A percentile compares a stretch with the other conserved stretches of the same genome.
Evolutionary conservation across 306 rosid species (phyloP).

Genomic region (Crotalaria pallida): DNA sequence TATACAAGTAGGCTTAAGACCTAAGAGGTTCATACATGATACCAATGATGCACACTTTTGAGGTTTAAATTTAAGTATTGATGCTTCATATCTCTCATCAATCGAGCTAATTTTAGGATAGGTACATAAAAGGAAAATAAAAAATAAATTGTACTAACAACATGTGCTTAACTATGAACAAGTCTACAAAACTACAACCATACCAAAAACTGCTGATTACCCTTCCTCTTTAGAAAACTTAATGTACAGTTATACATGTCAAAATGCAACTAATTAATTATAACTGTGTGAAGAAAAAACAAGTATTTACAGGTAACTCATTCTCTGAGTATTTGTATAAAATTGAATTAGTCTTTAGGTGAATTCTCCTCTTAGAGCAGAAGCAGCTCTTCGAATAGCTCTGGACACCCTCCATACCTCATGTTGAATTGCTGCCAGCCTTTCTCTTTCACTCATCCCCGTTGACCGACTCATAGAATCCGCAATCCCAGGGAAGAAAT

Average conservation of each 20-base stretch:
- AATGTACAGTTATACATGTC: background rate
- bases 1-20: too few relatives aligned
- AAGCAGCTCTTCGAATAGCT: conserved; percentile 75
- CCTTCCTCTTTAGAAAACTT: background rate
- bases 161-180: background rate
- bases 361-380: conserved; percentile 65
- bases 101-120: background rate
- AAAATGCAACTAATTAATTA: conserved; percentile 6
- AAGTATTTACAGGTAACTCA: conserved; percentile 10
- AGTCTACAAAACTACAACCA: background rate
- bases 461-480: conserved; percentile 52
- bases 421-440: conserved; percentile 49
- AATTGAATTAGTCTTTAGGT: conserved; percentile 26
- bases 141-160: background rate
- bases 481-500: conserved; percentile 74
- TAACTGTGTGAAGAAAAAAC: background rate
- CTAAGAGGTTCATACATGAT: too few relatives aligned
- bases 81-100: too few relatives aligned
- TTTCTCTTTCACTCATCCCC: conserved; percentile 28
- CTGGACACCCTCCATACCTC: conserved; percentile 90
- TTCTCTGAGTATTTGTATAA: background rate
- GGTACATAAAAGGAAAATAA: background rate
- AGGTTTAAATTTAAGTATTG: too few relatives aligned
- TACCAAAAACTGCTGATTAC: background rate
- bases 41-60: too few relatives aligned